Percentiles rank a stretch among this genome's conserved stretches.
Evolutionary conservation across 2,329 filamentous ascomycete genomes (phyloP).

Genomic region (Nemania sp.): DNA sequence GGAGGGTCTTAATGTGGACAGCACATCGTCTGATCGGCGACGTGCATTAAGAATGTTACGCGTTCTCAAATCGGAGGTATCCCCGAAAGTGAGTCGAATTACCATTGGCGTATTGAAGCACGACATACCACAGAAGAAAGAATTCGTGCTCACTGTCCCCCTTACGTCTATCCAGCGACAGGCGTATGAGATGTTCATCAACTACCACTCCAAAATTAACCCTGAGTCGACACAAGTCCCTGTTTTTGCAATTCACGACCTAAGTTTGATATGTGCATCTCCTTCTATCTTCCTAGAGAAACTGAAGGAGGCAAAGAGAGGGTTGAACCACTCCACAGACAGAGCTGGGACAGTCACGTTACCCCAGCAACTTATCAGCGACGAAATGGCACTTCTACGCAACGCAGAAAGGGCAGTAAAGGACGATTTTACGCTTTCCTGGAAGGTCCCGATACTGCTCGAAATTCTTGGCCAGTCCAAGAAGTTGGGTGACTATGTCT

Average conservation of each 20-base stretch:
- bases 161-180: constrained; percentile 67
- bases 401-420: constrained; percentile 43
- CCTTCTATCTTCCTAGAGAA: constrained; percentile 52
- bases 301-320: constrained; percentile 33
- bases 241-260: constrained; percentile 46
- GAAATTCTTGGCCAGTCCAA: constrained; percentile 71
- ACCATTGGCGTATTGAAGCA: constrained; percentile 68
- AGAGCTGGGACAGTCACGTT: constrained; percentile 30
- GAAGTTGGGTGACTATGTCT: constrained; percentile 68
- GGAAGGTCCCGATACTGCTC: constrained; percentile 70
- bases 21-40: constrained; percentile 57
- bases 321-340: constrained; percentile 6
- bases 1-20: constrained; percentile 70
- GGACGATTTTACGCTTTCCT: constrained; percentile 59
- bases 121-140: constrained; percentile 73
- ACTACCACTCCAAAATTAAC: constrained; percentile 23
- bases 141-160: constrained; percentile 79
- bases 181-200: constrained; percentile 61
- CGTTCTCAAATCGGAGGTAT: constrained; percentile 72
- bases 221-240: constrained; percentile 4
- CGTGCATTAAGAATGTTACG: constrained; percentile 68
- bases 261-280: constrained; percentile 58
- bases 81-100: constrained; percentile 76
- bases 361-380: constrained; percentile 38
- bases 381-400: constrained; percentile 44